Evolutionary conservation across 306 rosid genomes (phyloP).

Genomic region (Cicer cuneatum): DNA sequence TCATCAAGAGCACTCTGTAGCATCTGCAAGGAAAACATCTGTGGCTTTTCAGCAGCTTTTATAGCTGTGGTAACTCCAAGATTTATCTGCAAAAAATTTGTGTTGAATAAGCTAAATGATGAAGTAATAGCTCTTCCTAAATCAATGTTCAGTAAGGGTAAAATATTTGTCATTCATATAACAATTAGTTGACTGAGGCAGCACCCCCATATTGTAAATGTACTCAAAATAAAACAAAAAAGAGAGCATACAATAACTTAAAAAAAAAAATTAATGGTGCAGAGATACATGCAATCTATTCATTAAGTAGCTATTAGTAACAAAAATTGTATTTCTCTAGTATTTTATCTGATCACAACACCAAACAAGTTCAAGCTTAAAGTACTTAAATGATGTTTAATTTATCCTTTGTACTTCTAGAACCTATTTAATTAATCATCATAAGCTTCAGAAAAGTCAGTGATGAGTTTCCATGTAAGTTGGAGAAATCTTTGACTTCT

Average conservation of each 20-base stretch:
- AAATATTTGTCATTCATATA: slow-evolving; percentile 19
- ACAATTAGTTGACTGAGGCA: neutral
- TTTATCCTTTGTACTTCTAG: neutral
- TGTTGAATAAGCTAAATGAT: slow-evolving; percentile 24
- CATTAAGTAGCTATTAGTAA: neutral
- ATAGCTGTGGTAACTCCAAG: slow-evolving; percentile 30
- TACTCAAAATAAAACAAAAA: neutral
- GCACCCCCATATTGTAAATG: slow-evolving; percentile 24
- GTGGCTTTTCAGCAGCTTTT: slow-evolving; percentile 49
- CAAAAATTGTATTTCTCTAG: slow-evolving; percentile 12
- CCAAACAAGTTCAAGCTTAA: slow-evolving; percentile 26
- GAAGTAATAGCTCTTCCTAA: neutral
- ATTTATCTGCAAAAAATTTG: slow-evolving; percentile 45
- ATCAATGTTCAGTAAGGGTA: neutral
- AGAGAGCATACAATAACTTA: neutral
- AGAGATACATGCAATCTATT: slow-evolving; percentile 20
- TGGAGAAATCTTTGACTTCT: neutral
- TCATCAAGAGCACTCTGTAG: slow-evolving; percentile 44
- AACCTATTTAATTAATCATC: slow-evolving; percentile 12
- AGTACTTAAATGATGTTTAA: neutral
- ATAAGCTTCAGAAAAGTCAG: slow-evolving; percentile 19
- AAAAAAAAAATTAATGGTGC: slow-evolving; percentile 19
- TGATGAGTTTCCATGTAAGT: slow-evolving; percentile 14
- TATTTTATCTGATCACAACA: slow-evolving; percentile 14
- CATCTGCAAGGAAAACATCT: slow-evolving; percentile 44